phyloP scores from a whole-genome alignment of 257 asterid species.

The Nicotiana noctiflora region DNA sequence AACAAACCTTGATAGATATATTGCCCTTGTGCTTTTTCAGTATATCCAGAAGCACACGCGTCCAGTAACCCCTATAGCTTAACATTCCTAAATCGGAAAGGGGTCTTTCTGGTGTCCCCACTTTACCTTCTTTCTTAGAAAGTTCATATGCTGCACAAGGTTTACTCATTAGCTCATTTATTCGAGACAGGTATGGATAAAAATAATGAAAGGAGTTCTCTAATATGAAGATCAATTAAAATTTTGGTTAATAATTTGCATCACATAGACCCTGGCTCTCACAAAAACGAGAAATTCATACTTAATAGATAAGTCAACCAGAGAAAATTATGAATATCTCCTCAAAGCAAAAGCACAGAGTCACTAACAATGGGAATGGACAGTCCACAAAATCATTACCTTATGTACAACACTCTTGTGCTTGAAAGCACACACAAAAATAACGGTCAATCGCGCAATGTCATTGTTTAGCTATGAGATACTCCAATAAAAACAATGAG shows the following conservation, averaged over 20 bases:
- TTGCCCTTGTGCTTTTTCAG: slow-evolving; percentile 86
- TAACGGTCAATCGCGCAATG: neutral
- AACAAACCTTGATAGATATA: slow-evolving; percentile 81
- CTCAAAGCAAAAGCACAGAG: neutral
- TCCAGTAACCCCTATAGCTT: slow-evolving; percentile 96
- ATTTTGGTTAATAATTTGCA: neutral
- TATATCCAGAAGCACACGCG: slow-evolving; percentile 81
- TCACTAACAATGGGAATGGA: neutral
- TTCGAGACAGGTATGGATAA: neutral
- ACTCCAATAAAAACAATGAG: neutral
- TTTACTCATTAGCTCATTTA: neutral
- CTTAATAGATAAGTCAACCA: neutral
- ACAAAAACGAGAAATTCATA: neutral
- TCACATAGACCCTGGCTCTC: neutral
- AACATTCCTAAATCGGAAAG: slow-evolving; percentile 87
- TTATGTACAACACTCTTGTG: neutral
- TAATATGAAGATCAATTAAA: neutral
- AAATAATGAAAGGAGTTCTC: neutral
- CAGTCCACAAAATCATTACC: neutral
- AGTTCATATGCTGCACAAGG: slow-evolving; percentile 76
- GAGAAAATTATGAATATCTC: neutral
- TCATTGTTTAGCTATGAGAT: neutral
- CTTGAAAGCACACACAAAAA: neutral
- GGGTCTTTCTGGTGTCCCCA: slow-evolving; percentile 95
- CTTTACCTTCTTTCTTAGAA: slow-evolving; percentile 90